Conservation (phyloP, 179 eudicot species). For the Silene coronaria region DNA sequence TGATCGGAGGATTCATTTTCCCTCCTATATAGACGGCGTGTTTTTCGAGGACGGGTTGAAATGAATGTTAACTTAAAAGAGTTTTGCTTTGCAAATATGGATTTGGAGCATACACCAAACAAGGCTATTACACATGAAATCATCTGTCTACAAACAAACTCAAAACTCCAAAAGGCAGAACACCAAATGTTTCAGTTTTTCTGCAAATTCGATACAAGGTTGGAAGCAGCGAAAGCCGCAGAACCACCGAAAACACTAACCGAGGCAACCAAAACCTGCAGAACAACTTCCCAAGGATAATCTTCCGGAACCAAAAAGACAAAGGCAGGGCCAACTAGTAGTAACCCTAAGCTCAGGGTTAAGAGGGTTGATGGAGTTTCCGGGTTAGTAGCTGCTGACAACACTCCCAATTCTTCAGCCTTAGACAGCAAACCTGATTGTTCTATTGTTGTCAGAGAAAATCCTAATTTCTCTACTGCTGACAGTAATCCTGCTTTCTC, state of each 20-base stretch:
- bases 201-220: constrained; percentile 79
- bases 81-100: not conserved
- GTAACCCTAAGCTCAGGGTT: constrained; percentile 52
- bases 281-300: constrained; percentile 57
- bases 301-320: constrained; percentile 79
- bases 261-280: constrained; percentile 64
- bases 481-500: constrained; percentile 90
- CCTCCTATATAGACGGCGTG: too few relatives aligned
- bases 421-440: constrained; percentile 72
- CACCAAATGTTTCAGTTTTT: constrained; percentile 33
- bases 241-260: constrained; percentile 67
- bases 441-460: constrained; percentile 62
- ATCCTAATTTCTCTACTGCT: constrained; percentile 68
- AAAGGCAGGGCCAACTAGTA: constrained; percentile 56
- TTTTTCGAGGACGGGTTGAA: too few relatives aligned
- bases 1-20: too few relatives aligned
- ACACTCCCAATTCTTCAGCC: constrained; percentile 68
- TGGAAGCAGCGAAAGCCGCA: constrained; percentile 89
- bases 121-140: not conserved
- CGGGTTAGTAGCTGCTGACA: constrained; percentile 85
- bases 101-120: not conserved
- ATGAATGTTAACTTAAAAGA: too few relatives aligned
- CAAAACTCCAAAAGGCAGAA: not conserved
- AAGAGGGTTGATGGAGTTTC: constrained; percentile 53
- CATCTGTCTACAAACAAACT: not conserved